Base-by-base conservation (phyloP, 1,284 basidiomycete species). In the Spongispora temasekensis region DNA sequence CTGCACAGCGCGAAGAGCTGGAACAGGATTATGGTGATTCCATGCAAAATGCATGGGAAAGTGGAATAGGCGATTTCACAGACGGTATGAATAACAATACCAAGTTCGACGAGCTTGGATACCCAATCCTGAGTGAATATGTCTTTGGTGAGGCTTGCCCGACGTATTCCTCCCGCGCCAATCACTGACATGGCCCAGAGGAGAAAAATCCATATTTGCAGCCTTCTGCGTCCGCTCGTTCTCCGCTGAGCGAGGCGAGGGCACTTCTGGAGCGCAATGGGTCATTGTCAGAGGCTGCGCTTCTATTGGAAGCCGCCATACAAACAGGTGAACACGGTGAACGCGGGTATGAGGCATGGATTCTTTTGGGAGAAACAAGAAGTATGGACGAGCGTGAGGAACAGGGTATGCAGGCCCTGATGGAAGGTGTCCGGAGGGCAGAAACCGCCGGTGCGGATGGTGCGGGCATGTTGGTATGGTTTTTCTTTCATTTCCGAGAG, bases 381-480 rank as follows among this genome's bases (percentile, higher is more conserved):
- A 96, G 94, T 53, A 98, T 98, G 91, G 96, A 99, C 71, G 97
- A 99, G 83, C 83, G 90, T 60, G 88, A 97, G 76, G 85, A 92
- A 62, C 81, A 87, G 57, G 87, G 89, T 35, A 87, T 95, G 82
- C 84, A 87, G 61, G 94, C 90, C 5, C 81, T 93, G 44, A 78
- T 79, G 42, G 84, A 91, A 71, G 90, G 86, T 58, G 87, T 87
- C n/a, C 82, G 77, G 68, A 80, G 76, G 60, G 88, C 86, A 3
- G 86, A 89, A 72, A 81, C 82, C 56, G 82, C 81, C 19, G 84
- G 85, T 48, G 83, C 82, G n/a, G 76, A 83, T 8, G 91, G 91
- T 9, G 86, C 84, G 55, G 92, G 94, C 64, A 89, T 96, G 86
- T 80, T 95, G 66, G 91, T 95, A 74, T 67, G 89, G 79, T 55